Evolutionary conservation across 495 filamentous ascomycete genomes (phyloP), one percentile per base, ranked within the genome.

Genomic region (Aspergillus cavernicola): DNA sequence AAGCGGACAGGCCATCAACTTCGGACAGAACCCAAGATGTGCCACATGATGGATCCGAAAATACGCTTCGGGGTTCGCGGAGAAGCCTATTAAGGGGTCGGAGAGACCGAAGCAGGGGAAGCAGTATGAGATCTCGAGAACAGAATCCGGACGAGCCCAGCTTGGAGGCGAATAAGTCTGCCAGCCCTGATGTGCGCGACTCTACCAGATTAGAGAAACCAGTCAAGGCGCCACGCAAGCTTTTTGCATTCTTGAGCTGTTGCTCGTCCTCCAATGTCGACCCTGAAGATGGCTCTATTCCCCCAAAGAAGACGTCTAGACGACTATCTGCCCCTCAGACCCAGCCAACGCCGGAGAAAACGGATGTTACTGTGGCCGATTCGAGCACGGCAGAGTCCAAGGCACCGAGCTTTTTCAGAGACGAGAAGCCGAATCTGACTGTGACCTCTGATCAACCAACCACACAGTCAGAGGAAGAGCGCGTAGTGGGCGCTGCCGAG

Each of bases 211-310:
- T 76, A 48, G 86, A 84, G 65, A 88, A 86, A 72, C 82, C 81
- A 66, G 74, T 72, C 45, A 77, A 68, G 55, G 55, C 60, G 7
- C 49, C 68, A 35, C 67, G 60, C 24, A 70, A 82, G 9, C 71
- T 96, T 32, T 70, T 95, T 18, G 77, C 88, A 22, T 83, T 93
- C 50, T 73, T 96, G 42, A 85, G 80, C 45, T 96, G 91, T 74
- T 96, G 90, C 66, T 83, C 84, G 24, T 80, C 85, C 39, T 81
- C 80, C n/a, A 81, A 85, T 50, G 71, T 80, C 3, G 73, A 84
- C 52, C 67, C 72, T 48, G 81, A 83, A 33, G 87, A 88, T 37
- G 63, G 75, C 37, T 61, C 73, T 35, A 67, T 87, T 19, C 83
- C 87, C 40, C 73, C 82, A 29, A 91, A 92, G 72, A 85, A 84